phyloP scores from a whole-genome alignment of 371 early-diverging fungal genomes.

The Chytridiales sp. region DNA sequence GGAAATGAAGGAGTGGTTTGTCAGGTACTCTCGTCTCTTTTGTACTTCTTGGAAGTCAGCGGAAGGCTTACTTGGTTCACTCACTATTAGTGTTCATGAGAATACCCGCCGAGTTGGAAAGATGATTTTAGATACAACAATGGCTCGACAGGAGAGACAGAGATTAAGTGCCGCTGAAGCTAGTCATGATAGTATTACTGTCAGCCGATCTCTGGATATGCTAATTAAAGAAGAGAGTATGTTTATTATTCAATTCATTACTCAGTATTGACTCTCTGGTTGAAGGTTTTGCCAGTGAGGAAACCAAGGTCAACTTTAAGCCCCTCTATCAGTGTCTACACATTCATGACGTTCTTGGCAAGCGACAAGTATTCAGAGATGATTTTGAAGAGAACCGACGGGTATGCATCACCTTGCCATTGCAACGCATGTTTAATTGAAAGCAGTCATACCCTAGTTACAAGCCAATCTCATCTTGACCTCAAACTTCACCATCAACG shows the following conservation, averaged over 20 bases:
- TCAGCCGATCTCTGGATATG: conserved; percentile 68
- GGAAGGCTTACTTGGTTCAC: too few species aligned
- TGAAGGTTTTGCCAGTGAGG: conserved; percentile 41
- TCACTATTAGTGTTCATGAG: conserved; percentile 65
- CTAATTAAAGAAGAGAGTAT: conserved; percentile 84
- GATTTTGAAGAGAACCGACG: conserved; percentile 86
- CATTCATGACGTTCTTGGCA: conserved; percentile 88
- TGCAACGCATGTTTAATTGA: neutral
- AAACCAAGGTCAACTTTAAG: conserved; percentile 82
- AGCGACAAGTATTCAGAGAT: conserved; percentile 78
- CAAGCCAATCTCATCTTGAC: conserved; percentile 28
- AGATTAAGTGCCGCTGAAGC: conserved; percentile 63
- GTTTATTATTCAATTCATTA: conserved; percentile 8
- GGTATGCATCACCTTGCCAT: conserved; percentile 23
- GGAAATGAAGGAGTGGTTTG: conserved; percentile 92
- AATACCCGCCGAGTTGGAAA: conserved; percentile 83
- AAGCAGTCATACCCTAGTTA: conserved; percentile 15
- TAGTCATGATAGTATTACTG: conserved; percentile 22
- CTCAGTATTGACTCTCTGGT: neutral
- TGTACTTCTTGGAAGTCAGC: too few species aligned
- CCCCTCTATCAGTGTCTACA: conserved; percentile 95
- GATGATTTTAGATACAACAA: conserved; percentile 75
- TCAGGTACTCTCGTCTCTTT: conserved; percentile 50
- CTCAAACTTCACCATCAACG: conserved; percentile 20
- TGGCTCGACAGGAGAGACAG: too few species aligned